phyloP scores from a whole-genome alignment of 345 rosid genomes.

The Camelina neglecta region DNA sequence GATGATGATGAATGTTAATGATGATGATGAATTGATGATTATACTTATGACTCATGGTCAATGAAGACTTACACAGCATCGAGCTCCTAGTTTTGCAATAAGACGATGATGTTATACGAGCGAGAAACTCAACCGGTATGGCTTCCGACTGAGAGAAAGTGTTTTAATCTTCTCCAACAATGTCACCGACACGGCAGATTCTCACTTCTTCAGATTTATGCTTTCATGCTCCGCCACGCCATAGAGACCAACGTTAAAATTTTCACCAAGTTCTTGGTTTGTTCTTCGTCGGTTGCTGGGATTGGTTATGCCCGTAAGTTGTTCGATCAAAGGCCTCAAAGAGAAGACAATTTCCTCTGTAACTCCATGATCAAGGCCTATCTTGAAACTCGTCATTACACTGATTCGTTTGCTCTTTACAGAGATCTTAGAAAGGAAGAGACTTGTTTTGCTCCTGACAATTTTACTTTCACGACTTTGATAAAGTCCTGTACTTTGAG shows the following conservation, averaged over 20 bases:
- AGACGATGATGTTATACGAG: constrained; percentile 16
- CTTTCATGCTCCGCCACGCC: constrained; percentile 66
- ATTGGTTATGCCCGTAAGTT: constrained; percentile 56
- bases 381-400: constrained; percentile 46
- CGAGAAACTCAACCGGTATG: constrained; percentile 45
- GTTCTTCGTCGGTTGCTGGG: constrained; percentile 47
- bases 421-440: constrained; percentile 51
- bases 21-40: too few relatives aligned
- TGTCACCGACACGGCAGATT: constrained; percentile 34
- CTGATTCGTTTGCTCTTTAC: constrained; percentile 56
- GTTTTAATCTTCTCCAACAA: constrained; percentile 58
- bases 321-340: constrained; percentile 59
- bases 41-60: too few relatives aligned
- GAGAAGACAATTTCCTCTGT: constrained; percentile 64
- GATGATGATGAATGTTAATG: too few relatives aligned
- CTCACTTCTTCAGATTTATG: constrained; percentile 63
- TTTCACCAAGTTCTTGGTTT: constrained; percentile 59
- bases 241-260: constrained; percentile 60
- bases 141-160: constrained; percentile 61
- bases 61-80: too few relatives aligned
- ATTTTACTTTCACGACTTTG: constrained; percentile 62
- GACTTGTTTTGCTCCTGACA: constrained; percentile 60
- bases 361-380: constrained; percentile 74
- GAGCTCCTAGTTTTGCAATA: not conserved
- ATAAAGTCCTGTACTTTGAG: constrained; percentile 55